phyloP scores from a whole-genome alignment of 306 rosid species.

The Lotus japonicus region DNA sequence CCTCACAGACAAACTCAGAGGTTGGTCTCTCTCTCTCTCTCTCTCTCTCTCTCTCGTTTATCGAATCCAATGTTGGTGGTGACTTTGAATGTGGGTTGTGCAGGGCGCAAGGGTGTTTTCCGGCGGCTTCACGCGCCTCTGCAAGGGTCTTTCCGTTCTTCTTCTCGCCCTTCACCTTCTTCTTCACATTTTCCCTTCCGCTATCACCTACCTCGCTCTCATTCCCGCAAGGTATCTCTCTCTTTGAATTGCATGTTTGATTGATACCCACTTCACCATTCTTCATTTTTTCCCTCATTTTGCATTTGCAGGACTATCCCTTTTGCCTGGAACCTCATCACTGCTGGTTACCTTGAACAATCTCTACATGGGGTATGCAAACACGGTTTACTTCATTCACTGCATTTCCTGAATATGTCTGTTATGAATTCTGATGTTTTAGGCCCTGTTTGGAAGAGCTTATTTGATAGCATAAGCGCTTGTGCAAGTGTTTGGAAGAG shows the following conservation, averaged over 20 bases:
- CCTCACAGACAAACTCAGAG: neutral
- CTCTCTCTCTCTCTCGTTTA: neutral
- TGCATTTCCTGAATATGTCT: neutral
- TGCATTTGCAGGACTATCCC: conserved; percentile 72
- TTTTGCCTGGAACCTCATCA: conserved; percentile 84
- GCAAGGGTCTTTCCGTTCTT: conserved; percentile 70
- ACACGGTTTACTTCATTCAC: neutral
- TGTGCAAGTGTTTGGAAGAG: no score
- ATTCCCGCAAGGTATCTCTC: conserved; percentile 70
- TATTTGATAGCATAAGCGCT: no score
- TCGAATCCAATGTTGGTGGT: no score
- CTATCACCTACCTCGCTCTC: conserved; percentile 64
- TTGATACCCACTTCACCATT: neutral
- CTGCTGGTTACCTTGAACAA: conserved; percentile 81
- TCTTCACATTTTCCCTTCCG: conserved; percentile 56
- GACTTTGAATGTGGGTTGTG: no score
- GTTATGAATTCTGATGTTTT: no score
- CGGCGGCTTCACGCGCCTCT: conserved; percentile 66
- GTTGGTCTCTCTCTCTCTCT: neutral
- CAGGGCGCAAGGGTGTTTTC: conserved; percentile 35
- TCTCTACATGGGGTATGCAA: conserved; percentile 65
- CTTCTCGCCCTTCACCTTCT: conserved; percentile 66
- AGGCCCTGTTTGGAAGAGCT: no score
- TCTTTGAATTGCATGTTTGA: no score
- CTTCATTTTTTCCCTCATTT: neutral